Evolutionary conservation across 2,329 filamentous ascomycete species (phyloP).

Genomic region (Talaromyces marneffei): DNA sequence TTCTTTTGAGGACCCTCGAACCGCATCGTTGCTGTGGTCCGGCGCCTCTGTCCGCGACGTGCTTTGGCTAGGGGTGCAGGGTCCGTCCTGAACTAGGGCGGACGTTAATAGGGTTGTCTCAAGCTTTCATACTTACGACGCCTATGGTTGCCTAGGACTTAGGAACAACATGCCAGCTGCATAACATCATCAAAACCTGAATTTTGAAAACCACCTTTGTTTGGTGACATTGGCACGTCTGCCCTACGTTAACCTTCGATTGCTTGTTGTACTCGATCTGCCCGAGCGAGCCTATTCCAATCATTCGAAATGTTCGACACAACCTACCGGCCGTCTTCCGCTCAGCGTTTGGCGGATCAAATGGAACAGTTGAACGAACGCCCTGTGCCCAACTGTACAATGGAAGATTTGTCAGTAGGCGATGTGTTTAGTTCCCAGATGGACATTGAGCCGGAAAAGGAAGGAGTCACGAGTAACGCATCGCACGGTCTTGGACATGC

Average conservation of each 20-base stretch:
- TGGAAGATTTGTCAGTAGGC: constrained; percentile 34
- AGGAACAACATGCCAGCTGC: constrained; percentile 6
- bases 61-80: constrained; percentile 43
- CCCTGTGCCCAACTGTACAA: constrained; percentile 18
- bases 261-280: neutral
- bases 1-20: neutral
- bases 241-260: neutral
- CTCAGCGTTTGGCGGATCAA: constrained; percentile 13
- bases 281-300: neutral
- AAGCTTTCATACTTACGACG: neutral
- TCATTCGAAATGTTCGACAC: constrained; percentile 11
- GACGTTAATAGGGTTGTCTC: constrained; percentile 38
- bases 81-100: constrained; percentile 50
- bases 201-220: neutral
- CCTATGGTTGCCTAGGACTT: neutral
- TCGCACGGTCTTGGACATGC: neutral
- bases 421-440: constrained; percentile 37
- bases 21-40: constrained; percentile 19
- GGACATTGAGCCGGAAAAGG: constrained; percentile 24
- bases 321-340: constrained; percentile 4
- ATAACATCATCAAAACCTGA: neutral
- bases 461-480: constrained; percentile 17
- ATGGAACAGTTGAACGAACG: constrained; percentile 16
- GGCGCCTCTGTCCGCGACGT: constrained; percentile 28
- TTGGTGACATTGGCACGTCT: neutral